Conservation (phyloP, 305 asterid genomes). For the Plantago lanceolata region DNA sequence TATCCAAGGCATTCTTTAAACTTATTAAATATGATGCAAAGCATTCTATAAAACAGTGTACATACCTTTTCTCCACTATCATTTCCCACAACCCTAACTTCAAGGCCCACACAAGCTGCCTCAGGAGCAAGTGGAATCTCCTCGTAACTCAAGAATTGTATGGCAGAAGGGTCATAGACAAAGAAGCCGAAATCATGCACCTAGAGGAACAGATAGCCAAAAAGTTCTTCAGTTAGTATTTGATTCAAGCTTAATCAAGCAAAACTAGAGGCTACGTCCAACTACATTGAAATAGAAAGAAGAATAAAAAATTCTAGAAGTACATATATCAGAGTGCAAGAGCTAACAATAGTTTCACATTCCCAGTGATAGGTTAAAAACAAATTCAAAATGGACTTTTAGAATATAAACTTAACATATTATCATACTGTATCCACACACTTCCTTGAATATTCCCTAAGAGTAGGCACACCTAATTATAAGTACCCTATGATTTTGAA, state of each 20-base stretch:
- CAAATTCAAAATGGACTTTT: too few species aligned
- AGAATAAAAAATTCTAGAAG: neutral
- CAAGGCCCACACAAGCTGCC: slow-evolving; percentile 95
- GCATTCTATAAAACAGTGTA: neutral
- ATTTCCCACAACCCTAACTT: slow-evolving; percentile 95
- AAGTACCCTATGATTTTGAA: too few species aligned
- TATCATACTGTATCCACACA: too few species aligned
- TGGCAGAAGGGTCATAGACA: slow-evolving; percentile 76
- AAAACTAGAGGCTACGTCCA: slow-evolving; percentile 7
- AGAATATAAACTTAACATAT: too few species aligned
- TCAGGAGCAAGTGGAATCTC: slow-evolving; percentile 96
- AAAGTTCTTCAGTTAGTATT: neutral
- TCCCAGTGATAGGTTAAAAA: too few species aligned
- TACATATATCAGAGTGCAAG: neutral
- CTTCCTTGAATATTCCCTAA: too few species aligned
- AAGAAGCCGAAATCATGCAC: slow-evolving; percentile 98
- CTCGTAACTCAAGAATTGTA: slow-evolving; percentile 90
- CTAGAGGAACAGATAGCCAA: slow-evolving; percentile 35
- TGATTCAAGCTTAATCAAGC: slow-evolving; percentile 14
- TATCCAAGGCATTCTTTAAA: too few species aligned
- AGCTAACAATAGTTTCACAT: too few species aligned
- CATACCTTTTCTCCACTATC: slow-evolving; percentile 99
- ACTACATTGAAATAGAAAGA: slow-evolving; percentile 5
- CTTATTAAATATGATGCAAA: neutral
- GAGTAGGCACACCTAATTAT: too few species aligned